Conservation (phyloP, 2,329 filamentous ascomycete genomes). For the Exophiala dermatitidis region DNA sequence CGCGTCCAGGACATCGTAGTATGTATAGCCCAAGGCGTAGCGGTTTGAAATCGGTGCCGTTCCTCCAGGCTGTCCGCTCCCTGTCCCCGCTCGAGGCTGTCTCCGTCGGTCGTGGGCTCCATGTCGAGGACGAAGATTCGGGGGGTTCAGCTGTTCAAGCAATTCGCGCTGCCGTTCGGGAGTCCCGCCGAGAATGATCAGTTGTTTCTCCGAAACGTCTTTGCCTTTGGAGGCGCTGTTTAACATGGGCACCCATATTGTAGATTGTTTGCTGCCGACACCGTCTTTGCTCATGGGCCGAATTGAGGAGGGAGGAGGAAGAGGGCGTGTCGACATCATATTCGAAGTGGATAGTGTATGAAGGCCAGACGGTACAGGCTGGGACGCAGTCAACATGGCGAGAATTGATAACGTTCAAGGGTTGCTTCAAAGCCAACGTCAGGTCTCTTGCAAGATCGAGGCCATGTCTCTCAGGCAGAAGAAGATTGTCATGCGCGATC, state of each 20-base stretch:
- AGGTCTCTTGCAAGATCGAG: neutral
- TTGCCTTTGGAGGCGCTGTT: conserved; percentile 85
- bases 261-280: conserved; percentile 54
- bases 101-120: conserved; percentile 46
- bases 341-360: neutral
- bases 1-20: conserved; percentile 86
- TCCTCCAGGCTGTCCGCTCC: neutral
- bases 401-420: neutral
- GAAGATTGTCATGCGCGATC: too few species aligned
- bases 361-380: conserved; percentile 9
- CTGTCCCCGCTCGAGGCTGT: conserved; percentile 42
- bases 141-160: conserved; percentile 52
- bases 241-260: conserved; percentile 91
- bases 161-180: conserved; percentile 80
- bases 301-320: conserved; percentile 33
- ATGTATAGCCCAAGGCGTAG: conserved; percentile 89
- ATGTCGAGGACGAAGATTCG: conserved; percentile 35
- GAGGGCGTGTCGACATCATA: conserved; percentile 12
- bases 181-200: conserved; percentile 79
- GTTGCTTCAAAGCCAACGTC: neutral
- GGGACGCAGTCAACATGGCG: conserved; percentile 17
- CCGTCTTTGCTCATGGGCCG: conserved; percentile 48
- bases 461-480: neutral
- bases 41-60: conserved; percentile 78
- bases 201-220: conserved; percentile 81